Conservation (phyloP, 2,329 filamentous ascomycete species). For the Trichophyton mentagrophytes region DNA sequence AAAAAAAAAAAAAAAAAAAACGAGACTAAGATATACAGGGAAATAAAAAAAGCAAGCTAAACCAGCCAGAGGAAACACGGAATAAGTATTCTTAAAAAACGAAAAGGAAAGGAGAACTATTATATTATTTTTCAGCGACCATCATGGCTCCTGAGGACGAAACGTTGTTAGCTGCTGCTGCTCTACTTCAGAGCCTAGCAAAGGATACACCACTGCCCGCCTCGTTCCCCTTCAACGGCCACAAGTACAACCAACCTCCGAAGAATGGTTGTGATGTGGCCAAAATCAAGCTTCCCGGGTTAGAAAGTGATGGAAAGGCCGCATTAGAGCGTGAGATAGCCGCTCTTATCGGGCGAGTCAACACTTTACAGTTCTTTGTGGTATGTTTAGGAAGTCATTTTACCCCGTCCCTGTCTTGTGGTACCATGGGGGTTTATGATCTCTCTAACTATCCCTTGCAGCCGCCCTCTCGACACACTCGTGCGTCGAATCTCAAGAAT, state of each 20-base stretch:
- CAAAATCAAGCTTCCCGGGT: slow-evolving; percentile 62
- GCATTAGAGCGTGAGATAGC: slow-evolving; percentile 72
- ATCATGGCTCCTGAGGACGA: slow-evolving; percentile 38
- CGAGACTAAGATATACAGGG: not conserved
- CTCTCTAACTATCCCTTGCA: slow-evolving; percentile 15
- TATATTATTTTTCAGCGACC: not conserved
- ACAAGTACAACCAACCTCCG: slow-evolving; percentile 19
- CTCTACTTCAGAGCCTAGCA: slow-evolving; percentile 35
- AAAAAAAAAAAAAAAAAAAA: not conserved
- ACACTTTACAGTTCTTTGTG: slow-evolving; percentile 69
- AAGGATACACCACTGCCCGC: slow-evolving; percentile 28
- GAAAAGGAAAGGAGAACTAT: not conserved
- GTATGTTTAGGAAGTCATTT: slow-evolving; percentile 23
- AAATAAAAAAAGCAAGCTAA: not conserved
- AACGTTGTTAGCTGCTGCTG: slow-evolving; percentile 35
- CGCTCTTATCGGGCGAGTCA: slow-evolving; percentile 63
- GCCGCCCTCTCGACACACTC: slow-evolving; percentile 27
- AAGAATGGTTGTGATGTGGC: slow-evolving; percentile 40
- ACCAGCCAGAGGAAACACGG: not conserved
- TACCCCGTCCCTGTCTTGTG: not conserved
- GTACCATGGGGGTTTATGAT: not conserved
- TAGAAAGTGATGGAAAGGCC: slow-evolving; percentile 60
- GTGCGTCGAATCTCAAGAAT: slow-evolving; percentile 25
- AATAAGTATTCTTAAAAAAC: not conserved
- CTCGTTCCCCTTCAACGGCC: slow-evolving; percentile 11